These are phyloP conservation scores for Nothomitra cinnamomea DNA, from an alignment of 2,329 filamentous ascomycete species.

Conservation along the genomic window DNA sequence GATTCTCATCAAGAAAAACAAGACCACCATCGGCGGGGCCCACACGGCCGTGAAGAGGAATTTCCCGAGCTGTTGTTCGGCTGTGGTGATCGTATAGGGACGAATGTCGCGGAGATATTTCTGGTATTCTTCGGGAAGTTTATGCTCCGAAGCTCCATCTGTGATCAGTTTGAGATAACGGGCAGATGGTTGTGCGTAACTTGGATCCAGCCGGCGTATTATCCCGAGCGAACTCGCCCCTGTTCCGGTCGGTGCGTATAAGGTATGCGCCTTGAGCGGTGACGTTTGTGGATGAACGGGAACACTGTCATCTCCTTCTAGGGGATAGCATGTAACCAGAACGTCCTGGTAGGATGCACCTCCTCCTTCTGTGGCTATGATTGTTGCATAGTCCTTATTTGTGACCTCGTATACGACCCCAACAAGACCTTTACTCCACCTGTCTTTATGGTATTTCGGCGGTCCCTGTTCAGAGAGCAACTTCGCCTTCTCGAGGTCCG, in stretches of 20 bases:
- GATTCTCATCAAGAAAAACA: constrained; percentile 31
- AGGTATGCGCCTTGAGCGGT: constrained; percentile 69
- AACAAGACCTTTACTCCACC: constrained; percentile 68
- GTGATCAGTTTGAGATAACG: constrained; percentile 71
- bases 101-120: constrained; percentile 51
- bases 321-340: constrained; percentile 56
- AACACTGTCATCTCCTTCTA: constrained; percentile 41
- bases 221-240: constrained; percentile 13
- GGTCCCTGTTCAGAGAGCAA: constrained; percentile 10
- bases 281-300: constrained; percentile 44
- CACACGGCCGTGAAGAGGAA: constrained; percentile 43
- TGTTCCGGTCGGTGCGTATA: constrained; percentile 39
- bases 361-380: constrained; percentile 81
- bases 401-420: constrained; percentile 96
- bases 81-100: constrained; percentile 52
- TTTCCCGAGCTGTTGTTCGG: constrained; percentile 48
- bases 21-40: constrained; percentile 37
- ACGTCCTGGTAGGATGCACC: constrained; percentile 75
- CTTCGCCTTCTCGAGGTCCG: constrained; percentile 18
- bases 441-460: constrained; percentile 32
- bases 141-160: constrained; percentile 62
- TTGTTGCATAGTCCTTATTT: constrained; percentile 59
- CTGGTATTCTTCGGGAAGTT: constrained; percentile 63
- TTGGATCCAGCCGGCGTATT: constrained; percentile 43
- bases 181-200: constrained; percentile 65